Evolutionary conservation across 2,329 filamentous ascomycete genomes (phyloP), one percentile per base, ranked within the genome.

Genomic region (Elsinoe australis): DNA sequence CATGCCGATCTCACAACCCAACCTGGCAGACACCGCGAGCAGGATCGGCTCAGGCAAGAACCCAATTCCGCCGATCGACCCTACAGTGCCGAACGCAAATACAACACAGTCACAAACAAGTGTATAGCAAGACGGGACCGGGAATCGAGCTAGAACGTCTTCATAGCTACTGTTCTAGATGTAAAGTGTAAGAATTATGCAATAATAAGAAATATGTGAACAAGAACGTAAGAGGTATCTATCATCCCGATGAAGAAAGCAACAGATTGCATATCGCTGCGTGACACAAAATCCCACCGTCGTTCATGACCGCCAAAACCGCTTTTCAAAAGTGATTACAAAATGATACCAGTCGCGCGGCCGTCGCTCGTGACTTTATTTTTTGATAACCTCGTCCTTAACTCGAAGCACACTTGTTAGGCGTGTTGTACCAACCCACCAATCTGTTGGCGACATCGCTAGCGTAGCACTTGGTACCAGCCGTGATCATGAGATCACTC

Each of bases 1-100:
- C 67, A 78, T 80, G 62, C 74, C 79, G 60, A 66, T 85, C 53
- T 74, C 78, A 26, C 28, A 45, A 12, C 53, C 54, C 3, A 54
- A 47, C 24, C 42, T 52, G 28, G 33, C 28, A 31, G 33, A 50
- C 17, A 52, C 48, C 5, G 51, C 51, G 29, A 22, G 34, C 6
- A 47, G 50, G 17, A 6, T 49, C 18, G n/a, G 29, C 33, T 44
- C 35, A 7, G 47, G 35, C 19, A 52, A 47, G 31, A 36, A 31
- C 18, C 49, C 41, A 3, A 48, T 48, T n/a, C 45, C 45, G 2
- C 45, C 45, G 29, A 35, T 48, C n/a, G 45, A 36, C 7, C 32
- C 45, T 7, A 48, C 39, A 6, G 31, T 24, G 4, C 14, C 28
- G 24, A 44, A 19, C 7, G 21, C 39, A 28, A 44, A 32, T 21